Evolutionary conservation across 2,329 filamentous ascomycete genomes (phyloP).

Genomic region (Penicillium concentricum): DNA sequence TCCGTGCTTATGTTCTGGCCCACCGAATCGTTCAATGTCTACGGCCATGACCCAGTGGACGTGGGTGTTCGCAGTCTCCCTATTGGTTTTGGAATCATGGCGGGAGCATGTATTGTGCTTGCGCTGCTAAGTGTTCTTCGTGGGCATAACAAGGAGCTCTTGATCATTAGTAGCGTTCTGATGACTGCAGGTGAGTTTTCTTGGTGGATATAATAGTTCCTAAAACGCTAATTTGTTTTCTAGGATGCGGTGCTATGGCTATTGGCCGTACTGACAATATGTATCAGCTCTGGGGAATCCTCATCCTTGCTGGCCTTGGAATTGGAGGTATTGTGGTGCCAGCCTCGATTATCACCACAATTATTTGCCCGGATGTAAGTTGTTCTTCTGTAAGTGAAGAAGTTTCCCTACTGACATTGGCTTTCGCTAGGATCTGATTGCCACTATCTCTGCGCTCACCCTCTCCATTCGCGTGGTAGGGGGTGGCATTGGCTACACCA

Average conservation of each 20-base stretch:
- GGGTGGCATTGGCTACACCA: conserved; percentile 63
- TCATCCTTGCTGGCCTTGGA: conserved; percentile 62
- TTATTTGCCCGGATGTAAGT: conserved; percentile 63
- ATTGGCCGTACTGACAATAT: conserved; percentile 55
- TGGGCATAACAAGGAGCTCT: conserved; percentile 59
- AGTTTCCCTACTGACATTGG: neutral
- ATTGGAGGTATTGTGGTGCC: conserved; percentile 69
- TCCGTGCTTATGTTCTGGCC: conserved; percentile 60
- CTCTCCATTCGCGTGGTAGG: conserved; percentile 69
- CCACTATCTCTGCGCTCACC: conserved; percentile 66
- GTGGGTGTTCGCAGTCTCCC: conserved; percentile 66
- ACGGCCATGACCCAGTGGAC: conserved; percentile 62
- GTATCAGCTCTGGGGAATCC: conserved; percentile 54
- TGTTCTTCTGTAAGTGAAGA: neutral
- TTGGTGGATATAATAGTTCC: neutral
- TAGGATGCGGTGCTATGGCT: conserved; percentile 56
- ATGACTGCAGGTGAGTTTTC: conserved; percentile 60
- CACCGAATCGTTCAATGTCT: conserved; percentile 64
- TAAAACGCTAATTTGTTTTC: neutral
- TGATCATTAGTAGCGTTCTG: conserved; percentile 58
- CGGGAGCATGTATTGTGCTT: conserved; percentile 60
- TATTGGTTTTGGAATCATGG: conserved; percentile 63
- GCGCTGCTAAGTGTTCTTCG: conserved; percentile 57
- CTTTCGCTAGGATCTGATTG: conserved; percentile 56
- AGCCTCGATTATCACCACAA: conserved; percentile 65